Base-by-base conservation (phyloP, 2,329 filamentous ascomycete species). In the Cadophora sp. region DNA sequence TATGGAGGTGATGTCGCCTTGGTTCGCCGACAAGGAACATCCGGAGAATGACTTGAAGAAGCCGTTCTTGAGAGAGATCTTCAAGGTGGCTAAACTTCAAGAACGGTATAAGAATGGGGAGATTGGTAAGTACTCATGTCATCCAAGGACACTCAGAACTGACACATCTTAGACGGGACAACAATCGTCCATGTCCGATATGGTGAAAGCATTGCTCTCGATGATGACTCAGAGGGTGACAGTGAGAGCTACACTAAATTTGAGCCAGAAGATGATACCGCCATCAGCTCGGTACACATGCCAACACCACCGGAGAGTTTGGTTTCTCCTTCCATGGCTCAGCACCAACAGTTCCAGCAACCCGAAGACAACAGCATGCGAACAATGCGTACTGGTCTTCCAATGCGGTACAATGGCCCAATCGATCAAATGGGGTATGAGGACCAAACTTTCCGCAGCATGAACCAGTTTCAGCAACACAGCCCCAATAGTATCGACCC, bases 41-140 rank as follows among this genome's bases (percentile, higher is more conserved):
- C 81, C 82, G 0, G 81, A 81, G 51, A 90, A 90, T 67, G 77
- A 78, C 1, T 81, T 80, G 69, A 90, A 90, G 80, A 83, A 81
- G 66, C 81, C 82, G 0, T 87, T 83, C 59, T 74, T 91, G 9
- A 85, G 83, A 64, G 87, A 90, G 73, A 85, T 90, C 9, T 90
- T 91, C 79, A 86, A 84, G 69, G 83, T 91, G 34, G 88, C 88
- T 0, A 82, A 79, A 65, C 77, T 81, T 34, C 85, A 91, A 70
- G 87, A 89, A 74, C 80, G 84, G 4, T 89, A 79, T 73, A 84
- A 80, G 71, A 83, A 84, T 53, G 84, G 83, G 29, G 86, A 88
- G 73, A 85, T 89, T 62, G 87, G 88, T 89, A 77, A 71, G 82
- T 61, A 16, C 4, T 48, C 40, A 43, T 7, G 59, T 59, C 16